Percentiles rank a stretch among this genome's conserved stretches.
phyloP scores from a whole-genome alignment of 2,329 filamentous ascomycete genomes.

The Diaporthe amygdali region DNA sequence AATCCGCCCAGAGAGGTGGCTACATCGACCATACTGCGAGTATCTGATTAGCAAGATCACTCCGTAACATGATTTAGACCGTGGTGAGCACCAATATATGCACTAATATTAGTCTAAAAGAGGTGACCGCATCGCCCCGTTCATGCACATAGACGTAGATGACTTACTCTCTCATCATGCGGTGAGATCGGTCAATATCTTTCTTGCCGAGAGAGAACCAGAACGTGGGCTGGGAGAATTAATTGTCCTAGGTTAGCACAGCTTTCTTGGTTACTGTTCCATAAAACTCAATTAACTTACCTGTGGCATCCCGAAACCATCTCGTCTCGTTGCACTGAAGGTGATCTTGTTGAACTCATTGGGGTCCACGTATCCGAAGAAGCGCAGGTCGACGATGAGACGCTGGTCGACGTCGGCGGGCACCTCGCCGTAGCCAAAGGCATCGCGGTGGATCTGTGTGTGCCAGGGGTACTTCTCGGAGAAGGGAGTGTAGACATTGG shows the following conservation, averaged over 20 bases:
- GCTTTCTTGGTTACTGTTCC: neutral
- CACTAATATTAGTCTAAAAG: neutral
- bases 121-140: neutral
- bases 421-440: conserved; percentile 32
- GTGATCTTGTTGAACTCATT: conserved; percentile 22
- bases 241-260: conserved; percentile 17
- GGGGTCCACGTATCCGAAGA: conserved; percentile 27
- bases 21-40: conserved; percentile 28
- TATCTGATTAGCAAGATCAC: neutral
- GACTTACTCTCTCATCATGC: conserved; percentile 33
- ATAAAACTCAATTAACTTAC: neutral
- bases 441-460: conserved; percentile 34
- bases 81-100: neutral
- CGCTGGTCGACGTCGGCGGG: conserved; percentile 29
- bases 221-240: conserved; percentile 27
- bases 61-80: neutral
- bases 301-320: conserved; percentile 1
- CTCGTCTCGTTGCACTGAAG: neutral
- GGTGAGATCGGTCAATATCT: conserved; percentile 25
- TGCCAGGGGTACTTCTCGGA: conserved; percentile 31
- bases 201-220: conserved; percentile 17
- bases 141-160: neutral
- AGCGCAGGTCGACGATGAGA: conserved; percentile 30
- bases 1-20: conserved; percentile 28
- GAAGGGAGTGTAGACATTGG: conserved; percentile 26